Conservation (phyloP, 2,329 filamentous ascomycete genomes). For the Colletotrichum plurivorum region DNA sequence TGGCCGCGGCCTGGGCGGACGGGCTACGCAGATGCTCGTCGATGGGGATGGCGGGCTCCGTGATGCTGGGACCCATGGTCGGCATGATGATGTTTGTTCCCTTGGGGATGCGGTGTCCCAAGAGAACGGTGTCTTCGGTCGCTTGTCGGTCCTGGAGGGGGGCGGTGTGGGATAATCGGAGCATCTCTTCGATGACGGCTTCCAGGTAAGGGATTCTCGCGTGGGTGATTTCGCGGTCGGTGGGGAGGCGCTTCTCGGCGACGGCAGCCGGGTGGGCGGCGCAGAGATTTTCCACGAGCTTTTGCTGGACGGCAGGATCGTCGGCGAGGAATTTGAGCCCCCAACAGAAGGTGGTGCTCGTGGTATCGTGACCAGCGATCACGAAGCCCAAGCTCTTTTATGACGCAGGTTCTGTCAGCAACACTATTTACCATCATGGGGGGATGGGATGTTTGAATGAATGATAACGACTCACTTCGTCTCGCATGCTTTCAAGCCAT, state of each 20-base stretch:
- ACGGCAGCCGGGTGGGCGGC: constrained; percentile 32
- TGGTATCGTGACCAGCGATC: constrained; percentile 46
- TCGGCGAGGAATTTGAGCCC: constrained; percentile 41
- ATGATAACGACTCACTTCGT: constrained; percentile 35
- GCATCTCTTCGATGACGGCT: constrained; percentile 48
- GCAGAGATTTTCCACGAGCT: constrained; percentile 44
- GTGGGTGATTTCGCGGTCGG: constrained; percentile 41
- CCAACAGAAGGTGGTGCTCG: constrained; percentile 43
- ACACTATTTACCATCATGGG: too few species aligned
- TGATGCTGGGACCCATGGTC: constrained; percentile 22
- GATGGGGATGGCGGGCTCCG: neutral
- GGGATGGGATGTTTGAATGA: too few species aligned
- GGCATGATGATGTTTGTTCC: constrained; percentile 42
- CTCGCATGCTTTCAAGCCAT: neutral
- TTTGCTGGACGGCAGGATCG: constrained; percentile 43
- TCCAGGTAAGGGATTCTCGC: constrained; percentile 46
- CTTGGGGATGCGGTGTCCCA: constrained; percentile 46
- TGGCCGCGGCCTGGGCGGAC: neutral
- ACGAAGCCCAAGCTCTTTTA: constrained; percentile 44
- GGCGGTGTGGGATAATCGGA: constrained; percentile 44
- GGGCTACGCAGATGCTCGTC: constrained; percentile 41
- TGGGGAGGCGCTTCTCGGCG: constrained; percentile 40
- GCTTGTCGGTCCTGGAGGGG: constrained; percentile 43
- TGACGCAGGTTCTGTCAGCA: constrained; percentile 34
- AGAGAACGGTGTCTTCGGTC: constrained; percentile 43